phyloP scores from a whole-genome alignment of 2,329 filamentous ascomycete genomes.

The Cercospora sp. region DNA sequence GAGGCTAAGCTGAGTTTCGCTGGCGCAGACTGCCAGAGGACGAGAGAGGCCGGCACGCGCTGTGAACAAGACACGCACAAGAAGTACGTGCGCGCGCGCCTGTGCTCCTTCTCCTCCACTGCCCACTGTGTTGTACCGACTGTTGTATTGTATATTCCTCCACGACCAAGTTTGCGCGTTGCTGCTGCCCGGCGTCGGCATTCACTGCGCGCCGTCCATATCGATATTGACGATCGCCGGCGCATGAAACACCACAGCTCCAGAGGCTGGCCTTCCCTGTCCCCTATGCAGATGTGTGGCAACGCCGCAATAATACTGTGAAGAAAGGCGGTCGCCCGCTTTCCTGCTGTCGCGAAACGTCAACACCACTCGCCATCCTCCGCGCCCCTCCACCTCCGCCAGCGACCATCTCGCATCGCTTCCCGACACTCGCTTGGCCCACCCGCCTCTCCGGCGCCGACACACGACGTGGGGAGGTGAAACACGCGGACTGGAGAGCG shows the following conservation, averaged over 20 bases:
- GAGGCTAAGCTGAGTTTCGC: neutral
- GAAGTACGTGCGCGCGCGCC: neutral
- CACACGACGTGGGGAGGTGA: neutral
- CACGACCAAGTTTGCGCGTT: neutral
- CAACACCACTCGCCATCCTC: neutral
- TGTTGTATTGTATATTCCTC: neutral
- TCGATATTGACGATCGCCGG: constrained; percentile 7
- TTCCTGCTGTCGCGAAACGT: neutral
- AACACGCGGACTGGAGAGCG: constrained; percentile 11
- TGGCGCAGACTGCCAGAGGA: neutral
- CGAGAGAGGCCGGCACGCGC: neutral
- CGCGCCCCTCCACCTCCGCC: constrained; percentile 1
- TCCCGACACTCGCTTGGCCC: constrained; percentile 1
- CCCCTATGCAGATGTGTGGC: neutral
- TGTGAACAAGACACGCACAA: neutral
- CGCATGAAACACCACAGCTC: constrained; percentile 3
- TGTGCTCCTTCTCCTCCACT: neutral
- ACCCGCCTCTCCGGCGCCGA: neutral
- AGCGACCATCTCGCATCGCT: neutral
- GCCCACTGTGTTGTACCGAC: neutral
- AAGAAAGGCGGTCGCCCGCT: neutral
- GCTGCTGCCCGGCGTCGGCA: neutral
- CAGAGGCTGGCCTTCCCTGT: neutral
- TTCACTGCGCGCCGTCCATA: neutral
- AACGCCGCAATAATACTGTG: neutral